phyloP scores from a whole-genome alignment of 352 stramenopile genomes.

The Phytophthora nicotianae region DNA sequence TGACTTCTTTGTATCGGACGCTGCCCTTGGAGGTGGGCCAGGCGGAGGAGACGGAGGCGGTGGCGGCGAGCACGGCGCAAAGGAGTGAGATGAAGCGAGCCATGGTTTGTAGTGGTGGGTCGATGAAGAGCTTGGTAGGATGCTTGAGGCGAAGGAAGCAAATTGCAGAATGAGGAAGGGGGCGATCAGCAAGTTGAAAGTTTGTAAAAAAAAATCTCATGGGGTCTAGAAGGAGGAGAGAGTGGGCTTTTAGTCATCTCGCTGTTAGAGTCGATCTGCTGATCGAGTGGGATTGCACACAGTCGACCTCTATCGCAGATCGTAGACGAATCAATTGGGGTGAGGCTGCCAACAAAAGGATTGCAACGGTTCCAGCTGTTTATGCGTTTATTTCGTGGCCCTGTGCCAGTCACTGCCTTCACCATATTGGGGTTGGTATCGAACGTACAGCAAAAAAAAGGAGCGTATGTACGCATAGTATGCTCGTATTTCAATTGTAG shows the following conservation, averaged over 20 bases:
- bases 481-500: too few species aligned
- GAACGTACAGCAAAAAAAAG: too few species aligned
- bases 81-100: conserved; percentile 22
- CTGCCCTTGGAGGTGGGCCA: conserved; percentile 37
- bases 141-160: conserved; percentile 18
- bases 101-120: conserved; percentile 11
- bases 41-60: conserved; percentile 15
- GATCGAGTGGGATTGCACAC: neutral
- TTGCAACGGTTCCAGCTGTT: neutral
- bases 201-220: too few species aligned
- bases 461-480: too few species aligned
- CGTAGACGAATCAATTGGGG: neutral
- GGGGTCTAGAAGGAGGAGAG: too few species aligned
- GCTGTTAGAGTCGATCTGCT: neutral
- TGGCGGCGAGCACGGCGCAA: conserved; percentile 11
- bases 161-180: conserved; percentile 30
- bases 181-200: neutral
- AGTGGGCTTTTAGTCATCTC: neutral
- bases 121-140: neutral
- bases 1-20: conserved; percentile 36
- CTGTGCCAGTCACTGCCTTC: neutral
- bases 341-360: neutral
- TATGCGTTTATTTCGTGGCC: neutral
- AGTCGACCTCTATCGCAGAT: too few species aligned
- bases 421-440: neutral